phyloP scores from a whole-genome alignment of 371 early-diverging fungal genomes.

The Zancudomyces culisetae region DNA sequence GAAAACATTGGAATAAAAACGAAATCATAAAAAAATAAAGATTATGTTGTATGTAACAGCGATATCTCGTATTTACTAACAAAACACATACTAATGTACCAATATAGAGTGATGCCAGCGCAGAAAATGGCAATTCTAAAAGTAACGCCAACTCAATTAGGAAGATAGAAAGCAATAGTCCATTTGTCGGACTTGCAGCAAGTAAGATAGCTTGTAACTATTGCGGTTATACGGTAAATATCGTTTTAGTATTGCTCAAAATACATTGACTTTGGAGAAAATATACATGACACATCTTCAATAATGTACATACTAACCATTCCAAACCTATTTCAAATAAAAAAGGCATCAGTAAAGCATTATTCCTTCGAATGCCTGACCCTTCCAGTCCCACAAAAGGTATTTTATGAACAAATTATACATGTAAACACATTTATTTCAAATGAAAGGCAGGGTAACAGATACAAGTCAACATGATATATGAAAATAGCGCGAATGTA shows the following conservation, averaged over 20 bases:
- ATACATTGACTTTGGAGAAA: no score
- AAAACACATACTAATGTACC: neutral
- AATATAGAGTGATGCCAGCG: neutral
- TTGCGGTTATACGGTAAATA: constrained; percentile 41
- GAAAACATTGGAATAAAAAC: no score
- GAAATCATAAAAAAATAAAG: no score
- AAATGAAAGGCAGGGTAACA: neutral
- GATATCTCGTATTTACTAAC: neutral
- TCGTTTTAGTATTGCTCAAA: neutral
- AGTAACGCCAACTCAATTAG: neutral
- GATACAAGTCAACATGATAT: neutral
- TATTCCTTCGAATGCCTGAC: constrained; percentile 51
- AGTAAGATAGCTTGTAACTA: constrained; percentile 38
- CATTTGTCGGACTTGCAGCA: constrained; percentile 40
- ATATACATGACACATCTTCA: no score
- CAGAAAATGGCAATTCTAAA: neutral
- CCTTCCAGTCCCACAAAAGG: constrained; percentile 36
- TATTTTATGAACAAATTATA: constrained; percentile 6
- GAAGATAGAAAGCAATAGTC: constrained; percentile 17
- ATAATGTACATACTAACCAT: no score
- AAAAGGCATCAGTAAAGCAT: constrained; percentile 31
- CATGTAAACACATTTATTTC: neutral
- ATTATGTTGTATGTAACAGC: no score
- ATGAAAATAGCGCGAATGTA: constrained; percentile 10
- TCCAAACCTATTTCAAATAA: neutral